Evolutionary conservation across 2,329 filamentous ascomycete species (phyloP).

Genomic region (Alternaria alternata): DNA sequence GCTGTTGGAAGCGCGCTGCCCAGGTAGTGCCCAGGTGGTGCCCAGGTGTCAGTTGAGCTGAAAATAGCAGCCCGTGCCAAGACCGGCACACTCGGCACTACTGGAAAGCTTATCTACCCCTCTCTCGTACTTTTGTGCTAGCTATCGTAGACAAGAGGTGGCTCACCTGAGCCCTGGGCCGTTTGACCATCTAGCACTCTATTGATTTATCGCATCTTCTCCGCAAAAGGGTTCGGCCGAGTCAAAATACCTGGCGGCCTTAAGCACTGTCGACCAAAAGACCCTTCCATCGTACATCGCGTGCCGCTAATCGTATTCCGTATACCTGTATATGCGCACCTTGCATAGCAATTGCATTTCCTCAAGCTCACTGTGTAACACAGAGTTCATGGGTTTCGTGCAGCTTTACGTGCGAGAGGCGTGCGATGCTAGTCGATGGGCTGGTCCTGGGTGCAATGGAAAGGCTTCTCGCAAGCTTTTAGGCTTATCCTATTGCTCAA

Average conservation of each 20-base stretch:
- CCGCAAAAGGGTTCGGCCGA: not conserved
- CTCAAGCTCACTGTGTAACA: not conserved
- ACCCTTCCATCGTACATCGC: not conserved
- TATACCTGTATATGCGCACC: not conserved
- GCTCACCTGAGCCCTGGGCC: not conserved
- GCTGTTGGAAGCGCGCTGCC: not conserved
- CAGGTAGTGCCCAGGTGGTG: not conserved
- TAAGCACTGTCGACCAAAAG: not conserved
- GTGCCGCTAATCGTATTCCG: not conserved
- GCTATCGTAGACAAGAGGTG: not conserved
- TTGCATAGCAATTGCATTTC: not conserved
- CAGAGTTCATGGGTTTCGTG: not conserved
- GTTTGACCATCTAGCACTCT: not conserved
- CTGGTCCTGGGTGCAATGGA: not conserved
- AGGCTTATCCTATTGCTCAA: not conserved
- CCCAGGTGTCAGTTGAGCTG: not conserved
- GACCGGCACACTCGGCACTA: slow-evolving; percentile 4
- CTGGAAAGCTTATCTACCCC: slow-evolving; percentile 1
- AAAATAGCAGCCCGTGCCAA: slow-evolving; percentile 1
- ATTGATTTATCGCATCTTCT: slow-evolving; percentile 1
- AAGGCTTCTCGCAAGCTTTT: not conserved
- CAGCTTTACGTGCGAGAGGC: not conserved
- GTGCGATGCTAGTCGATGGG: not conserved
- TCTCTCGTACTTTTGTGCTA: slow-evolving; percentile 5
- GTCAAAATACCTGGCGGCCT: not conserved